These are phyloP conservation scores for Syzygium syzygioides DNA, from an alignment of 441 rosid species.

Conservation along the genomic window DNA sequence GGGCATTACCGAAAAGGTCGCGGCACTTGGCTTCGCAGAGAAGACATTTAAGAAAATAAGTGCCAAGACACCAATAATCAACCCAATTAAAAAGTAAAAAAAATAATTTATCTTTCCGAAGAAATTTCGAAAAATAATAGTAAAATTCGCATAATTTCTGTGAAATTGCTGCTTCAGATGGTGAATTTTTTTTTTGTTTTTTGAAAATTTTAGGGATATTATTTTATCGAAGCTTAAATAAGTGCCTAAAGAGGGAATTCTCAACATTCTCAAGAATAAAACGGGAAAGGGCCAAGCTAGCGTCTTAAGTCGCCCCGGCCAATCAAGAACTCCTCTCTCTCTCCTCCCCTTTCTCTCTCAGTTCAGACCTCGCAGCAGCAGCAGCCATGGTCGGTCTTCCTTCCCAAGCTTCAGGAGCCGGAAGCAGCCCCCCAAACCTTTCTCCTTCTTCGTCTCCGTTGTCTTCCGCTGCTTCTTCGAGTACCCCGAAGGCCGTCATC, in stretches of 20 bases:
- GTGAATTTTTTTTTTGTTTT: background rate
- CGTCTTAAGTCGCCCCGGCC: background rate
- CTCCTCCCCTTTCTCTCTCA: background rate
- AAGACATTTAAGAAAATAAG: background rate
- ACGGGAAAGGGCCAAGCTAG: background rate
- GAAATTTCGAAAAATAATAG: background rate
- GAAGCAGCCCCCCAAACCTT: background rate
- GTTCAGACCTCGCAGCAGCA: background rate
- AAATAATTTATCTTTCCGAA: background rate
- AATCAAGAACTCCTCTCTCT: background rate
- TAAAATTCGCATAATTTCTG: background rate
- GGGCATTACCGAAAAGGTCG: background rate
- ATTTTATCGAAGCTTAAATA: background rate
- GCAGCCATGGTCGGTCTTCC: background rate
- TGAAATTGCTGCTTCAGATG: background rate
- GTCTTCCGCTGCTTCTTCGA: background rate
- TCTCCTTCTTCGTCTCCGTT: background rate
- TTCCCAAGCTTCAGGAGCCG: background rate
- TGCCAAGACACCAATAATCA: background rate
- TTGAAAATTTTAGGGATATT: background rate
- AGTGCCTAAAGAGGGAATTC: background rate
- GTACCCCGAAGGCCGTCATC: background rate
- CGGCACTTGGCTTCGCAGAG: background rate
- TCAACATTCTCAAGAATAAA: background rate
- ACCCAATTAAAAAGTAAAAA: background rate